Evolutionary conservation across 257 asterid genomes (phyloP), one percentile per base, ranked within the genome.

Genomic region (Plectranthus barbatus): DNA sequence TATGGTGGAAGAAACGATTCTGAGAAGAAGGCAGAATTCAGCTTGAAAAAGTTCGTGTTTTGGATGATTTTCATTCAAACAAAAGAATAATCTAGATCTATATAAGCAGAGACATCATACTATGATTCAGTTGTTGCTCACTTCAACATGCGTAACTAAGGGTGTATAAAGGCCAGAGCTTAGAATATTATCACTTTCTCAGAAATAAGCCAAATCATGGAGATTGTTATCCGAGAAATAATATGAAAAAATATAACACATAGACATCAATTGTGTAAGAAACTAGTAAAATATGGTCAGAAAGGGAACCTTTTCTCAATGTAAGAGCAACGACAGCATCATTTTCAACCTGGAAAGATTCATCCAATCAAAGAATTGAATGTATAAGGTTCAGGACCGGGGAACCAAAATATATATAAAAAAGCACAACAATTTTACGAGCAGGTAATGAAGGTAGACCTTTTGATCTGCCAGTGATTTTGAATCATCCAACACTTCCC

Each of bases 401-500:
- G 18, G 39, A 40, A 60, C 20, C 8, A 42, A 47, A 58, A 41
- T 6, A 66, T 41, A 15, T 7, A 19, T 31, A 8, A 29, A 10
- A 4, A 50, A 41, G 14, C 18, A 1, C 46, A 26, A 14, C 39
- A 20, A 67, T 17, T n/a, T 49, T 15, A 54, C 45, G 63, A 29
- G 62, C 23, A 48, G 56, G 40, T 34, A 31, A 19, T 17, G 60
- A 48, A 33, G 48, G 56, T 6, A 7, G 69, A 92, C 98, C 91
- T 85, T 86, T 74, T 89, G 97, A 80, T 89, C 95, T 20, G 97
- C 98, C 60, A 89, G 79, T 21, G 98, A 68, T 76, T 83, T 89
- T 21, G 84, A 75, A 73, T 92, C 98, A 37, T 86, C 98, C 60
- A 92, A 77, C 20, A 79, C 80, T 76, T 89, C 83, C 58, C 44